phyloP scores from a whole-genome alignment of 345 rosid species.

The Laguncularia racemosa region DNA sequence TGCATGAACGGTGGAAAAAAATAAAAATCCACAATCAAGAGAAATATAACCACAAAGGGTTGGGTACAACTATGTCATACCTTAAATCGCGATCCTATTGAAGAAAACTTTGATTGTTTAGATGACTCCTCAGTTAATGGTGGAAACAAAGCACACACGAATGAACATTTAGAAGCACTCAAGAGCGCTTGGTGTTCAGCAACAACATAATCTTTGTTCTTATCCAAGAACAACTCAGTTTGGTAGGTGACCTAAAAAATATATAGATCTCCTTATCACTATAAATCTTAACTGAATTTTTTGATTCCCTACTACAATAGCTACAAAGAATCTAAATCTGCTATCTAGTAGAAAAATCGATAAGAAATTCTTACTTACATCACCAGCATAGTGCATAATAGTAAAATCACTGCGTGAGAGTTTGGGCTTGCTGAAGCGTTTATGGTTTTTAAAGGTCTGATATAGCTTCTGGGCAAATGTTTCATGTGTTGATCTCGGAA shows the following conservation, averaged over 20 bases:
- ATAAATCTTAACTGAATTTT: neutral
- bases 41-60: neutral
- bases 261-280: neutral
- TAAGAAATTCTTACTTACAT: slow-evolving; percentile 41
- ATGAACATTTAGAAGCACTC: slow-evolving; percentile 80
- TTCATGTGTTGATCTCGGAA: slow-evolving; percentile 97
- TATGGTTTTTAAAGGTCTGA: slow-evolving; percentile 89
- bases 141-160: slow-evolving; percentile 78
- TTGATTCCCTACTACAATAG: neutral
- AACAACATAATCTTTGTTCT: slow-evolving; percentile 97
- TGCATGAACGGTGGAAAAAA: slow-evolving; percentile 31
- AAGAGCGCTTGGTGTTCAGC: slow-evolving; percentile 96
- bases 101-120: slow-evolving; percentile 89
- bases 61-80: slow-evolving; percentile 21
- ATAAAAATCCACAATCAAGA: slow-evolving; percentile 9
- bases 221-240: slow-evolving; percentile 89
- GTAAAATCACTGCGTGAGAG: slow-evolving; percentile 95
- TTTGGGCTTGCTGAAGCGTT: slow-evolving; percentile 93
- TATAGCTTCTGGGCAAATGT: slow-evolving; percentile 98
- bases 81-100: slow-evolving; percentile 99
- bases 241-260: slow-evolving; percentile 83
- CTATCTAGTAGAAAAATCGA: neutral
- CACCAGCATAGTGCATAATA: slow-evolving; percentile 97
- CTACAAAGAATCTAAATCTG: neutral
- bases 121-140: slow-evolving; percentile 72